Evolutionary conservation across 2,329 filamentous ascomycete genomes (phyloP).

Genomic region (Penicillium sp.): DNA sequence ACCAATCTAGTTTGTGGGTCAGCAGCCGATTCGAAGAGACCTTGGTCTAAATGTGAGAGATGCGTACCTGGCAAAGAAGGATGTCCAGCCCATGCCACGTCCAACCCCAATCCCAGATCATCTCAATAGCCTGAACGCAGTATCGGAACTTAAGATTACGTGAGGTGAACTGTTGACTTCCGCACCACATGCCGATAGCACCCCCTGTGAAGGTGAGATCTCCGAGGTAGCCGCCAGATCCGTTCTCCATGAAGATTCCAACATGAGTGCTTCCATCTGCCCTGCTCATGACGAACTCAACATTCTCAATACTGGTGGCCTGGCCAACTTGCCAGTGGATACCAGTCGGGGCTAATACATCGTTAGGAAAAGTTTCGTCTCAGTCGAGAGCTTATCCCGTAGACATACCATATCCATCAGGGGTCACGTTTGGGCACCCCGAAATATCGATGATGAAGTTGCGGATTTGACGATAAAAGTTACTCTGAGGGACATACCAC

Average conservation of each 20-base stretch:
- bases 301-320: slow-evolving; percentile 64
- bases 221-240: neutral
- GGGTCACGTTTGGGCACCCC: neutral
- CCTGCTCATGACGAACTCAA: slow-evolving; percentile 59
- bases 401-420: neutral
- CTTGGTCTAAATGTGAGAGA: neutral
- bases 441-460: slow-evolving; percentile 65
- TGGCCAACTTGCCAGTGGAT: slow-evolving; percentile 72
- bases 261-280: neutral
- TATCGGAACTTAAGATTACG: neutral
- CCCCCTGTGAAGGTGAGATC: slow-evolving; percentile 1
- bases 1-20: neutral
- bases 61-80: neutral
- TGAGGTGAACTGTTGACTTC: slow-evolving; percentile 2
- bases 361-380: neutral
- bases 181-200: neutral
- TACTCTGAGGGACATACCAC: slow-evolving; percentile 53
- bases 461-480: slow-evolving; percentile 69
- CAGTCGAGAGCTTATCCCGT: too few species aligned
- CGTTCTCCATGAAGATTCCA: neutral
- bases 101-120: slow-evolving; percentile 2
- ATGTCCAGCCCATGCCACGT: neutral
- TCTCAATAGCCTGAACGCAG: neutral
- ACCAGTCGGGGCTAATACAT: slow-evolving; percentile 39
- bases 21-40: too few species aligned